Evolutionary conservation across 139 green algal species (phyloP), one percentile per base, ranked within the genome.

Genomic region (Chlorella sp.): DNA sequence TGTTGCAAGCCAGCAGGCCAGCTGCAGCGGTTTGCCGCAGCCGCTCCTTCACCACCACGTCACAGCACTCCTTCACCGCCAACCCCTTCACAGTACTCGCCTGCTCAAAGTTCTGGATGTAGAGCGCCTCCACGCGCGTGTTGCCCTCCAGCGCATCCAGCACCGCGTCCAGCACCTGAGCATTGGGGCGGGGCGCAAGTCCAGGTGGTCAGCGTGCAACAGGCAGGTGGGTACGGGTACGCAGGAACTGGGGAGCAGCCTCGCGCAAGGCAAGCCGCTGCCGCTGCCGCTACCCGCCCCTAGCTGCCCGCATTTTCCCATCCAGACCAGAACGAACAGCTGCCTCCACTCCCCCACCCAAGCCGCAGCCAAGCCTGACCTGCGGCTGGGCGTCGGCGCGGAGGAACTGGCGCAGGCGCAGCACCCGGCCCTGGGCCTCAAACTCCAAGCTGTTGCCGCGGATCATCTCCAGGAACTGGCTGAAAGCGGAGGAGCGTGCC

Each of bases 101-200:
- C 77, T 83, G 77, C 77, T 83, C 77, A 76, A 84, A 84, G 88
- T 95, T 95, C 76, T 95, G 92, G 60, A 94, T 93, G 80, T 95
- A 95, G 32, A 95, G 86, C 38, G 80, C 89, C 84, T 95, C 87
- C 41, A 95, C 84, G 3, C 88, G 88, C 2, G 81, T 90, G 80
- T 95, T 95, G 46, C 58, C 65, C 38, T 76, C 73, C 48, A 95
- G 87, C 17, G 92, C 92, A 43, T 94, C 90, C 28, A 95, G 67
- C 41, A 95, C 87, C 13, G 83, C 85, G 41, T 94, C 80, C 40
- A 95, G 89, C 34, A 88, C 87, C 19, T 76, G 44, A 38, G 67
- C 24, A 24, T 43, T 1, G 26, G 64, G 3, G 20, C 14, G 64
- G 64, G 64, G 56, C 56, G 13, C n/a, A n/a, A n/a, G n/a, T n/a